Conservation (phyloP, 2,329 filamentous ascomycete genomes). For the Biscogniauxia marginata region DNA sequence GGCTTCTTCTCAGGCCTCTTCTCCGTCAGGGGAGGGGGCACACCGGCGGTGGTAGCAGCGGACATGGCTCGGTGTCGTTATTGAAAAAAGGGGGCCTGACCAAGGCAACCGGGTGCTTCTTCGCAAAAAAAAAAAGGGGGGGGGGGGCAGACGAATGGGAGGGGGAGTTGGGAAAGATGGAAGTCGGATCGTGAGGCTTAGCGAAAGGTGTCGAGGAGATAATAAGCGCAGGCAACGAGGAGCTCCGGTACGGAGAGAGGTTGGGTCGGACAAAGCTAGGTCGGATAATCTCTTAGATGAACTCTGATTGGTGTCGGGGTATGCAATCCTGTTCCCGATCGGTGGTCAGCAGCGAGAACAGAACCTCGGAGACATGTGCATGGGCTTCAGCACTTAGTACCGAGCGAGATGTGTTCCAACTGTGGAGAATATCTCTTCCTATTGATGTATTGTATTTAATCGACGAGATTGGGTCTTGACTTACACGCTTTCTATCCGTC, state of each 20-base stretch:
- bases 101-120: slow-evolving; percentile 93
- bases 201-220: slow-evolving; percentile 9
- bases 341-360: slow-evolving; percentile 16
- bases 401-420: neutral
- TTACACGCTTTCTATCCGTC: too few relatives aligned
- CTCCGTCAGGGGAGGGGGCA: slow-evolving; percentile 46
- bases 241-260: slow-evolving; percentile 10
- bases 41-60: slow-evolving; percentile 52
- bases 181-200: neutral
- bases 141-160: neutral
- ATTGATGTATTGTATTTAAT: neutral
- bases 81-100: slow-evolving; percentile 78
- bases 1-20: slow-evolving; percentile 92
- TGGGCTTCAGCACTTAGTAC: too few relatives aligned
- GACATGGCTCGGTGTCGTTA: slow-evolving; percentile 55
- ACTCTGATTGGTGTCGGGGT: slow-evolving; percentile 21
- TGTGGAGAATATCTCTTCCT: neutral
- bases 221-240: slow-evolving; percentile 5
- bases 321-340: slow-evolving; percentile 11
- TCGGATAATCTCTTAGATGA: neutral
- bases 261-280: neutral
- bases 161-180: slow-evolving; percentile 2
- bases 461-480: neutral
- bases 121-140: slow-evolving; percentile 50
- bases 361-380: slow-evolving; percentile 13